phyloP scores from a whole-genome alignment of 2,329 filamentous ascomycete species.

The Pseudogymnoascus sp. region DNA sequence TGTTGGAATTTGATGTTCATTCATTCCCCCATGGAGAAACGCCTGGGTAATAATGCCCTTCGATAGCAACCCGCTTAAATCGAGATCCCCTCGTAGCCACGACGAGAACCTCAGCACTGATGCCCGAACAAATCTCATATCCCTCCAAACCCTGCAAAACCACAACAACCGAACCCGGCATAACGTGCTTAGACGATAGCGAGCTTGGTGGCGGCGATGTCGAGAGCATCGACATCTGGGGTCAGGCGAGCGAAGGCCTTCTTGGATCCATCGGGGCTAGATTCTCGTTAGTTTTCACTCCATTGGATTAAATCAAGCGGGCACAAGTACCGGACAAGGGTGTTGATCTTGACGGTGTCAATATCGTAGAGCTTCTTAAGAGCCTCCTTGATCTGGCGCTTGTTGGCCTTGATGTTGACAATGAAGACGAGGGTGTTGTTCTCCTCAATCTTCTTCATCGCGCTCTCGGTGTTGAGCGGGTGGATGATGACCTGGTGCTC shows the following conservation, averaged over 20 bases:
- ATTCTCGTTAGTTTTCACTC: slow-evolving; percentile 14
- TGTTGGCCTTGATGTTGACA: slow-evolving; percentile 95
- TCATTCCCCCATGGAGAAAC: slow-evolving; percentile 3
- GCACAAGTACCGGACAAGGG: slow-evolving; percentile 74
- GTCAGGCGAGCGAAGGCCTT: slow-evolving; percentile 97
- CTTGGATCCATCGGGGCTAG: slow-evolving; percentile 89
- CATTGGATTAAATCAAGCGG: neutral
- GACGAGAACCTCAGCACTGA: neutral
- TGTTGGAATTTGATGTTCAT: slow-evolving; percentile 7
- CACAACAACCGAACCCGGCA: slow-evolving; percentile 34
- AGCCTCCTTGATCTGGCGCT: slow-evolving; percentile 97
- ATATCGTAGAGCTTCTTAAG: slow-evolving; percentile 99
- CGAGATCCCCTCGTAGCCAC: neutral
- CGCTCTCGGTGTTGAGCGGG: slow-evolving; percentile 98
- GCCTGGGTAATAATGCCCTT: slow-evolving; percentile 6
- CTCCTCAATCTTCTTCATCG: slow-evolving; percentile 99
- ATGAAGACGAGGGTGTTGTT: slow-evolving; percentile 99
- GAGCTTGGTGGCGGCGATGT: slow-evolving; percentile 99
- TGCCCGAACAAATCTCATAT: slow-evolving; percentile 13
- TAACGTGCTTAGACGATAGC: slow-evolving; percentile 73
- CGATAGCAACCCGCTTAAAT: slow-evolving; percentile 1
- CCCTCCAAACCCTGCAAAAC: slow-evolving; percentile 25
- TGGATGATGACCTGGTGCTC: slow-evolving; percentile 96
- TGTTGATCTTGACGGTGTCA: slow-evolving; percentile 98
- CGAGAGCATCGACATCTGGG: slow-evolving; percentile 92